Base-by-base conservation (phyloP, 768 basidiomycete species). In the Kwoniella botswanensis region DNA sequence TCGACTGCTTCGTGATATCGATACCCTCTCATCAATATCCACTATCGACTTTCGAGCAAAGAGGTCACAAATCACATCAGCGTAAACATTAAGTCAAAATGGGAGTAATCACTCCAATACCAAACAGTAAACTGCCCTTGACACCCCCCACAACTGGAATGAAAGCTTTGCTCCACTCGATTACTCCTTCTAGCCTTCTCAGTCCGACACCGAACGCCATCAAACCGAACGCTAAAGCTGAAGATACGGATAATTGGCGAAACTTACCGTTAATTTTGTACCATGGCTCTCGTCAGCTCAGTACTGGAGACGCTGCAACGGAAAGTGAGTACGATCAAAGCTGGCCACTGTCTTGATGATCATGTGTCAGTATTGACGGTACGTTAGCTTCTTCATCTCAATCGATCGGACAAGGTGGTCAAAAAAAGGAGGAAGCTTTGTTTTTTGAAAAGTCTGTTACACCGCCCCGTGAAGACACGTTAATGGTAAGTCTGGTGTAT, bases 221-320 rank as follows among this genome's bases (percentile, higher is more conserved):
- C 22, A 59, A 59, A 4, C 7, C 57, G 35, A 21, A 3, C 17
- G 3, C 1, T 44, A 11, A 7, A 7, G 59, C 35, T 21, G 41
- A 2, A 17, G 42, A 58, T 22, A 3, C 15, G 3, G 59, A n/a
- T 9, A 43, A 43, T 1, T 61, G 59, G 59, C 18, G 42, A 44
- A 3, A 42, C 1, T 61, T 50, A 29, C 64, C 64, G 0, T 35
- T 65, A 21, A 29, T 53, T 13, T 21, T 56, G 42, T 65, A 56
- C 22, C 18, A 56, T 24, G 43, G 3, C 18, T 65, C 64, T 65
- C 64, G 64, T 65, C 64, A 65, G 64, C 64, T 17, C 21, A 35
- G 35, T 6, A 35, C 5, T 35, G 6, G 35, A 35, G 6, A 35
- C 4, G 35, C 35, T 35, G 35, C 6, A 35, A 7, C 35, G 6